Percentiles rank a stretch among this genome's conserved stretches.
These are phyloP conservation scores for Leccinum barrowsii DNA, from an alignment of 768 basidiomycete species.

Conservation along the genomic window DNA sequence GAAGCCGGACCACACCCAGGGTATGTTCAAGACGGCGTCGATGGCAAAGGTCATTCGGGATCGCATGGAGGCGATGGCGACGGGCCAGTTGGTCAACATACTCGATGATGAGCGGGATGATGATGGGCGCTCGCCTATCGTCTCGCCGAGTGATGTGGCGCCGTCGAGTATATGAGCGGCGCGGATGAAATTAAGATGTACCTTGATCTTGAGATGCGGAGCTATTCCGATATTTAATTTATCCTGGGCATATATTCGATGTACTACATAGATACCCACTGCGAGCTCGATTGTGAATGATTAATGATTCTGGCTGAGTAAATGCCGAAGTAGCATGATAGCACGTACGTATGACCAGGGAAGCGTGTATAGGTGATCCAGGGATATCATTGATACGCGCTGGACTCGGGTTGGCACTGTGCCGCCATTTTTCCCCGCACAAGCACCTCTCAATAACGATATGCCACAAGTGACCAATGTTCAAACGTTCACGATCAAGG, in stretches of 20 bases:
- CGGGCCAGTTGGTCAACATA: constrained; percentile 14
- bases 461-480: no score
- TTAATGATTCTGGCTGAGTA: neutral
- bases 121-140: neutral
- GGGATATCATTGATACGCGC: no score
- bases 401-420: no score
- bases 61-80: constrained; percentile 23
- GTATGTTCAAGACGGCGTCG: constrained; percentile 21
- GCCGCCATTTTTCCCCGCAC: no score
- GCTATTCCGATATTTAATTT: neutral
- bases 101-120: constrained; percentile 19
- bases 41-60: constrained; percentile 29
- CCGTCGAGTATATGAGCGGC: neutral
- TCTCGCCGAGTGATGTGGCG: neutral
- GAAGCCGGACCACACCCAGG: constrained; percentile 32
- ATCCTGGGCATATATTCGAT: neutral
- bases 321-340: neutral
- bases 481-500: no score
- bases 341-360: neutral
- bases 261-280: neutral
- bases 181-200: neutral
- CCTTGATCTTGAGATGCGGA: neutral
- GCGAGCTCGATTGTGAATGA: neutral
- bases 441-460: no score
- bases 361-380: no score